Evolutionary conservation across 1,139 yeast genomes (phyloP), one percentile per base, ranked within the genome.

Genomic region (Magnusiomyces clavatus): DNA sequence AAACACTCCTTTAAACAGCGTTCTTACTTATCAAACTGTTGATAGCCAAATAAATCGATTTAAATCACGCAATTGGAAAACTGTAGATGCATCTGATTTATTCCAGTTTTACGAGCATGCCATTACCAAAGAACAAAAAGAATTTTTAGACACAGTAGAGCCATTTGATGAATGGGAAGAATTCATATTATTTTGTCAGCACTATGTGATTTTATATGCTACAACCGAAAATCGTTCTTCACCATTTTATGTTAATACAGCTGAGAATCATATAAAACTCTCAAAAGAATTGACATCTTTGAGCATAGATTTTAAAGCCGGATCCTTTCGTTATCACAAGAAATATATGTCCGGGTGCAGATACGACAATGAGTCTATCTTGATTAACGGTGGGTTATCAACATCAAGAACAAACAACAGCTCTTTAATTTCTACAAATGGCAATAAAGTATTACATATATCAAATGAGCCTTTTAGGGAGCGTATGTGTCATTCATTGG

Each of bases 161-260:
- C 78, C 77, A 8, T 86, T 86, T 66, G 95, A 86, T 63, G 95
- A 86, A 66, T 78, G 86, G 81, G 95, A 86, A 65, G 95, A 86
- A 64, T 86, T 86, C 58, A 76, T 82, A 34, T 65, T 84, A 16
- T 86, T 85, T 62, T 81, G 89, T 57, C 94, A 85, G 60, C 94
- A 86, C 63, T 86, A 86, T 62, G 73, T 82, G 41, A 72, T 84
- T 37, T 71, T 83, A 3, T 89, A 84, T 65, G 87, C 89, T 0
- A 60, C 46, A 17, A 47, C 40, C 43, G 17, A 36, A 50, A 5
- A 35, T 46, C 39, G 16, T 45, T 17, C 24, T 2, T 17, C 1
- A 42, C 40, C 20, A 39, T 63, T 17, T 37, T 10, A 16, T 12
- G 46, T 29, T 20, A 40, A 49, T 48, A 50, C 57, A 49, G 56